phyloP scores from a whole-genome alignment of 257 asterid genomes.

The Datura wrightii region DNA sequence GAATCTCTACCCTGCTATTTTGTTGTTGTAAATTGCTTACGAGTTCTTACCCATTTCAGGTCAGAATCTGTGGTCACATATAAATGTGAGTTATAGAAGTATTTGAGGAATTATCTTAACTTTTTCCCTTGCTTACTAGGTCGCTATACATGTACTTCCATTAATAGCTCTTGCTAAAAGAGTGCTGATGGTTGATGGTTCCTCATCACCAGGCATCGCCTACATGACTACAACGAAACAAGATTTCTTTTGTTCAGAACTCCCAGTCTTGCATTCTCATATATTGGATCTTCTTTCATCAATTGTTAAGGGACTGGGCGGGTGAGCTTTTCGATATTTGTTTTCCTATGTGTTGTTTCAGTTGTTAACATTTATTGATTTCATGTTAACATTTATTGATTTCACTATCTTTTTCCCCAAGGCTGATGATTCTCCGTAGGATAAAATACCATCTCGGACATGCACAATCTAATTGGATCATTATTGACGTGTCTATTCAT shows the following conservation, averaged over 20 bases:
- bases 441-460: neutral
- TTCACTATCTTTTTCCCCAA: neutral
- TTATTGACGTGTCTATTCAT: neutral
- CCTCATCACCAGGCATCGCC: slow-evolving; percentile 52
- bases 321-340: slow-evolving; percentile 47
- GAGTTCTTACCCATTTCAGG: slow-evolving; percentile 77
- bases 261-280: slow-evolving; percentile 66
- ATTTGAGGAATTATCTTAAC: neutral
- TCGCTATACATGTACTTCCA: slow-evolving; percentile 67
- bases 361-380: neutral
- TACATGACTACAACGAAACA: slow-evolving; percentile 63
- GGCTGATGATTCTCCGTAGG: neutral
- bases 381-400: neutral
- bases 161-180: slow-evolving; percentile 69
- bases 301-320: slow-evolving; percentile 66
- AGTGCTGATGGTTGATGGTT: slow-evolving; percentile 84
- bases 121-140: slow-evolving; percentile 50
- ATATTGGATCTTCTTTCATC: slow-evolving; percentile 76
- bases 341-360: slow-evolving; percentile 23
- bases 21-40: slow-evolving; percentile 82
- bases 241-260: slow-evolving; percentile 76
- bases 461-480: neutral
- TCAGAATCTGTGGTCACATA: slow-evolving; percentile 39
- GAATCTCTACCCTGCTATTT: slow-evolving; percentile 67
- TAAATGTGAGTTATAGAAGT: neutral